Base-by-base conservation (phyloP, 2,329 filamentous ascomycete genomes). In the Lasiodiplodia theobromae region DNA sequence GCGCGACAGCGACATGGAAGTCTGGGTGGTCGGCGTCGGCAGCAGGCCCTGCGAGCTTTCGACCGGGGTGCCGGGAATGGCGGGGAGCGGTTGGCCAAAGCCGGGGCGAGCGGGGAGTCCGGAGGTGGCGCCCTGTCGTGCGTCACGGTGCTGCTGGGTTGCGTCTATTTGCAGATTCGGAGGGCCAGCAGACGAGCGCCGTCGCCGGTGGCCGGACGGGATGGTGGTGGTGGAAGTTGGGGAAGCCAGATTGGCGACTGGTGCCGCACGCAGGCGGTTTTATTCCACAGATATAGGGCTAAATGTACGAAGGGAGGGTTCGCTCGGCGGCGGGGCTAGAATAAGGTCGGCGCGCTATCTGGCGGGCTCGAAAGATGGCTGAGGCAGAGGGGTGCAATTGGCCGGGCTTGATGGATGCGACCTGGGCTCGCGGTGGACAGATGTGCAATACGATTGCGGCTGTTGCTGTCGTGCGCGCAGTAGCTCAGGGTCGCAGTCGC, bases 1-100 rank as follows among this genome's bases (percentile, higher is more conserved):
- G 81, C 93, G 89, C 73, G 94, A 96, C 71, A 95, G 83, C 73
- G 92, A 92, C 94, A 97, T 97, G 75, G 74, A 52, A 21, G 57
- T 62, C 21, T 67, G 44, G 14, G 68, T 66, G 38, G 49, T 66
- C 21, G 70, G 70, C 11, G 67, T 65, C 28, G 69, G 52, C 14
- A 66, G 62, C 28, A 70, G 69, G 34, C 62, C 68, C 37, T 54
- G 44, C 37, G 49, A 21, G 53, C 28, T n/a, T 21, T 44, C 54
- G 68, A 51, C 75, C 67, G 78, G 78, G 28, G 78, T 80, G 70
- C 78, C 77, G 57, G 78, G 78, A 58, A 80, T 79, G 12, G 77
- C 71, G 69, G 78, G 77, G 56, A 80, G 77, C 72, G 69, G 71
- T 68, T 77, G 75, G 70, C 75, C 76, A 67, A 75, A 71, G 62